Evolutionary conservation across 2,329 filamentous ascomycete genomes (phyloP), one percentile per base, ranked within the genome.

Genomic region (Leptographium wingfieldii): DNA sequence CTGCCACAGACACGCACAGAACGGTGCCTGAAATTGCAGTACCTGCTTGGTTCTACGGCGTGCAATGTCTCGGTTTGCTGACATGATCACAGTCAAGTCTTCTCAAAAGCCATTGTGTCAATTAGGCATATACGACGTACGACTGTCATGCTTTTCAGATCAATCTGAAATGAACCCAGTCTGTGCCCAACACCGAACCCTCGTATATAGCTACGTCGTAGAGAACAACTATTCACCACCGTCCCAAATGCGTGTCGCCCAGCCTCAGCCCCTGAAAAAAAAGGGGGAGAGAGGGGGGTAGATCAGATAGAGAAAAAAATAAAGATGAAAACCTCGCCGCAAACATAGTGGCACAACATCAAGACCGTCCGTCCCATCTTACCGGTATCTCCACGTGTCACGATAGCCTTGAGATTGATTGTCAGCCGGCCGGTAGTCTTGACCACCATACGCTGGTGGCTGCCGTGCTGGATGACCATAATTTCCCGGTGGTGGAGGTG

Each of bases 381-480:
- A 63, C 11, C 60, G 57, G 52, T 67, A 66, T 1, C 63, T 61
- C 46, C 66, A 54, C 4, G 62, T 59, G 48, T 63, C 65, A 25
- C 64, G 57, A 31, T 64, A 54, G 7, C 59, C 60, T 14, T 59
- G 51, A 22, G 57, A 61, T 29, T 35, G 57, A n/a, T 38, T 60
- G 38, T 60, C 62, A 40, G 61, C 35, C 11, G 54, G 38, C 31
- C 66, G 59, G 25, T 65, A 63, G 11, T 65, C 63, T 6, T 62
- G 61, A 12, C 66, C 62, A 48, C 66, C 65, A 22, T 65, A 60
- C 1, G 63, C 61, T 4, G 63, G 64, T 27, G 62, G 61, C 3
- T 63, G 61, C 35, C 66, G 61, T 19, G 55, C 11, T 35, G 52
- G 57, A 11, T 65, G 53, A 40, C 31, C 49, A 5, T 60, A 52